These are phyloP conservation scores for Pythium angustatum DNA, from an alignment of 352 stramenopile species.

Conservation along the genomic window DNA sequence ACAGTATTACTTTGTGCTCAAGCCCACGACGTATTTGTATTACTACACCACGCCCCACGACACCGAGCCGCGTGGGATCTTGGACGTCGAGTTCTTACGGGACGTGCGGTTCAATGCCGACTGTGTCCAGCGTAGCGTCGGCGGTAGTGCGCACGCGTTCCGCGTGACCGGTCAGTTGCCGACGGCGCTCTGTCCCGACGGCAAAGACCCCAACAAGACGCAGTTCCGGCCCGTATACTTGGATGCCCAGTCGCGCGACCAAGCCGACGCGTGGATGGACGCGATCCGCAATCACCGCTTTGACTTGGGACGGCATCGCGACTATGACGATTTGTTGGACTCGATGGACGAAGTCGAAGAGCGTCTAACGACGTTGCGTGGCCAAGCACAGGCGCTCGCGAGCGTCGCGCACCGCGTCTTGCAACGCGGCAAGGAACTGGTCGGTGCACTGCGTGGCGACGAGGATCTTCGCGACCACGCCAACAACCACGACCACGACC, in stretches of 20 bases:
- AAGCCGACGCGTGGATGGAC: constrained; percentile 69
- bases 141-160: constrained; percentile 64
- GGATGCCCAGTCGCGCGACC: constrained; percentile 49
- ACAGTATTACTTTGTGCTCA: constrained; percentile 84
- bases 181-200: constrained; percentile 21
- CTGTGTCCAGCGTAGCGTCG: constrained; percentile 71
- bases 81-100: constrained; percentile 79
- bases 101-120: constrained; percentile 78
- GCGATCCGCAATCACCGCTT: constrained; percentile 72
- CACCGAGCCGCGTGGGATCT: constrained; percentile 53
- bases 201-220: constrained; percentile 15
- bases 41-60: constrained; percentile 64
- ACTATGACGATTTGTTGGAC: constrained; percentile 36
- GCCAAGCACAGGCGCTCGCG: background rate
- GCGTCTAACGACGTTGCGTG: background rate
- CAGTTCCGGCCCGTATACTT: constrained; percentile 71
- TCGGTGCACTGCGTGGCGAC: background rate
- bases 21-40: constrained; percentile 76
- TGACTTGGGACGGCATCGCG: constrained; percentile 46
- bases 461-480: no score
- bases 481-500: no score
- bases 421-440: background rate
- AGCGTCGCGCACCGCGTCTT: background rate
- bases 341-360: constrained; percentile 3
- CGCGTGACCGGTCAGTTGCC: constrained; percentile 71